Conservation (phyloP, 352 stramenopile genomes). For the Phytophthora europaea region DNA sequence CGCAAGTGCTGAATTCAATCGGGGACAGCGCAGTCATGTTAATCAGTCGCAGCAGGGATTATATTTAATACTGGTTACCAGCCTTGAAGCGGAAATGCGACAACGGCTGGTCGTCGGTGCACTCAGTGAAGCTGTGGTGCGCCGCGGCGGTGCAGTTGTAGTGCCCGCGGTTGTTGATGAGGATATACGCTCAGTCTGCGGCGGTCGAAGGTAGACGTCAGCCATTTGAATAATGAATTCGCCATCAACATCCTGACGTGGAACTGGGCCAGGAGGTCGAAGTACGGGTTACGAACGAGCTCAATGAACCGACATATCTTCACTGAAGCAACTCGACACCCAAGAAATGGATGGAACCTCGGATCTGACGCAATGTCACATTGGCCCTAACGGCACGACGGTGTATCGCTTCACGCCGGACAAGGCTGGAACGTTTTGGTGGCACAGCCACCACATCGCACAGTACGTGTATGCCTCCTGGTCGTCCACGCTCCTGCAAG, state of each 20-base stretch:
- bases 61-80: conserved; percentile 32
- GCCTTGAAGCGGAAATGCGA: conserved; percentile 25
- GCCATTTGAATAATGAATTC: conserved; percentile 34
- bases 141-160: conserved; percentile 32
- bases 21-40: conserved; percentile 17
- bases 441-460: conserved; percentile 41
- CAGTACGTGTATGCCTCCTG: conserved; percentile 40
- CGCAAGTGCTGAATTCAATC: not conserved
- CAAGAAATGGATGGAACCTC: conserved; percentile 52
- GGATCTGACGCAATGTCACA: conserved; percentile 49
- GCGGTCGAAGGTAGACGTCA: conserved; percentile 26
- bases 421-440: conserved; percentile 52
- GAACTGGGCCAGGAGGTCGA: conserved; percentile 38
- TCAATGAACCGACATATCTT: conserved; percentile 34
- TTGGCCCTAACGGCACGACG: conserved; percentile 29
- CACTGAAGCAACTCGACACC: conserved; percentile 49
- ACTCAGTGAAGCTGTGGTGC: conserved; percentile 11
- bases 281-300: conserved; percentile 39
- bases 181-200: conserved; percentile 1
- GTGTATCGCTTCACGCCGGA: conserved; percentile 41
- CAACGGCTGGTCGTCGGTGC: conserved; percentile 22
- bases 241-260: conserved; percentile 26
- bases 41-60: conserved; percentile 27
- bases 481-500: conserved; percentile 12
- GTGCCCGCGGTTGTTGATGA: conserved; percentile 40